These are phyloP conservation scores for Rhododendron vialii DNA, from an alignment of 148 eudicot genomes.

Conservation along the genomic window DNA sequence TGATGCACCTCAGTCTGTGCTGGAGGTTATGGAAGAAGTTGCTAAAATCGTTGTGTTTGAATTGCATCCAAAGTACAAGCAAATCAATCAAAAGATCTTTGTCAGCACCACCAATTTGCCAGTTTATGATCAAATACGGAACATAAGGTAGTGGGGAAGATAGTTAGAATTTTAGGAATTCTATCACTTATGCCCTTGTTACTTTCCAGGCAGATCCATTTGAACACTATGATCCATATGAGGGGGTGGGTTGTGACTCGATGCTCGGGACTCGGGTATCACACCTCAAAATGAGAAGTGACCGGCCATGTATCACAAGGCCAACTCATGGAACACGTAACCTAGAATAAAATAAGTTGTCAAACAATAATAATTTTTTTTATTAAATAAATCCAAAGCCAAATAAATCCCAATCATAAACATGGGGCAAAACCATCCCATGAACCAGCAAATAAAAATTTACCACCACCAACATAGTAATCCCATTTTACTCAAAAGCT, in stretches of 20 bases:
- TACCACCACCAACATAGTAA: too few relatives aligned
- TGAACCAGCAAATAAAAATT: too few relatives aligned
- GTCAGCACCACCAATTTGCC: slow-evolving; percentile 86
- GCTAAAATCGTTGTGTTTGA: slow-evolving; percentile 81
- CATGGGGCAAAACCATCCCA: too few relatives aligned
- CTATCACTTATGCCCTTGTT: not conserved
- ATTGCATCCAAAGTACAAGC: slow-evolving; percentile 78
- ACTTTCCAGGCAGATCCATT: slow-evolving; percentile 74
- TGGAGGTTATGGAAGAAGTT: slow-evolving; percentile 98
- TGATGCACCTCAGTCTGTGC: slow-evolving; percentile 95
- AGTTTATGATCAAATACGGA: slow-evolving; percentile 91
- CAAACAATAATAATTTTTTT: too few relatives aligned
- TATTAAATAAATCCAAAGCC: too few relatives aligned
- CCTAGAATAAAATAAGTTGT: too few relatives aligned
- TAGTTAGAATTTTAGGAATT: not conserved
- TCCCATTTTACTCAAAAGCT: too few relatives aligned
- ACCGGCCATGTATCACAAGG: too few relatives aligned
- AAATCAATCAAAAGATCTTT: slow-evolving; percentile 82
- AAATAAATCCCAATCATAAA: too few relatives aligned
- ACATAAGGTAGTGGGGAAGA: slow-evolving; percentile 56
- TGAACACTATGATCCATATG: slow-evolving; percentile 95
- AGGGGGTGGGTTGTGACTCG: slow-evolving; percentile 98
- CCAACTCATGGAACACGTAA: too few relatives aligned
- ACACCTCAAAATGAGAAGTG: too few relatives aligned
- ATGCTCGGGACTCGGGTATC: slow-evolving; percentile 39